Evolutionary conservation across 2,329 filamentous ascomycete genomes (phyloP), one percentile per base, ranked within the genome.

Genomic region (Fusarium guadeloupense): DNA sequence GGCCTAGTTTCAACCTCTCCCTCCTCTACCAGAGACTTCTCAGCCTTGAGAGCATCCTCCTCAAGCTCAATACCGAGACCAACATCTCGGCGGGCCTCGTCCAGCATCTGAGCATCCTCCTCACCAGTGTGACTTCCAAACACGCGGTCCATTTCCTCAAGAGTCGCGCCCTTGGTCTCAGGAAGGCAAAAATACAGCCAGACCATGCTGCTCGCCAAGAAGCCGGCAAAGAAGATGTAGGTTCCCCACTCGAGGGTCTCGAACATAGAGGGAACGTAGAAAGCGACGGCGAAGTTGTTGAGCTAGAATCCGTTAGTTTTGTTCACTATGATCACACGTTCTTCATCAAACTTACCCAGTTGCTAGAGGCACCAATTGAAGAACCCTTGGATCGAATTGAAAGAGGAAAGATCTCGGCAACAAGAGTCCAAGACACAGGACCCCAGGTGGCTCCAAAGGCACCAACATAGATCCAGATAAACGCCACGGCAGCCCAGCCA

Each of bases 221-320:
- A 77, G 0, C 75, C 76, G 6, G 81, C 81, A 61, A 86, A 86
- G 74, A 86, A 85, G 57, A 84, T 82, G 67, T 84, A 86, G 0
- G 82, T 82, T 14, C 83, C 83, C 70, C 79, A 85, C n/a, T 75
- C 64, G 58, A 76, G 58, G 0, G 59, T 55, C 25, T 69, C 54
- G 3, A 71, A 57, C 68, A 78, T 83, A 9, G 76, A 72, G 4
- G 78, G 78, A 0, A 79, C 76, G 34, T 76, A 78, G 31, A 81
- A 77, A 4, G 78, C 79, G 12, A 83, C 76, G 48, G 77, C 74
- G 35, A 82, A 83, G 63, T 81, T 81, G 69, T 76, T 78, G 33
- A 74, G 59, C 64, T 60, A 12, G 6, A 17, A 13, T 6, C 12
- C 4, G 39, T 60, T 44, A 59, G 54, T 21, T 3, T 8, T 13